Evolutionary conservation across 139 green algal species (phyloP).

Genomic region (Chara braunii): DNA sequence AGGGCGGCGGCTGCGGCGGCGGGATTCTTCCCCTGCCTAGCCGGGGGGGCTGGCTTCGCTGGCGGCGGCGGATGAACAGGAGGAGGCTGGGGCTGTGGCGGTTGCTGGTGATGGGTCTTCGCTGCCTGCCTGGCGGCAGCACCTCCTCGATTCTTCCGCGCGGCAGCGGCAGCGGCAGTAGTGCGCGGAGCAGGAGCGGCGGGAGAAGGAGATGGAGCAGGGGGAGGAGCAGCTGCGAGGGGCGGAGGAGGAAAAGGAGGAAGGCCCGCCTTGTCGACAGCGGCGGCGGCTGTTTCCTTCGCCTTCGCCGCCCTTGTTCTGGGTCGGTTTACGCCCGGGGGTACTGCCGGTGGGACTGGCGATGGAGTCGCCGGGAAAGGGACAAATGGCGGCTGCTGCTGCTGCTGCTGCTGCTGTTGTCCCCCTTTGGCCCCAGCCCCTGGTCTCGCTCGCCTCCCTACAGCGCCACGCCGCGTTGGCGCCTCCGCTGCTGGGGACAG

Average conservation of each 20-base stretch:
- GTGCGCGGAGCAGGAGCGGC: background rate
- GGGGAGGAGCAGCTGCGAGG: background rate
- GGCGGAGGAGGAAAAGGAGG: background rate
- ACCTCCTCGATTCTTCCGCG: background rate
- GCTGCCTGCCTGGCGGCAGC: background rate
- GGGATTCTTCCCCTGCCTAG: too few relatives aligned
- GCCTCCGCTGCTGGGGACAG: constrained; percentile 1
- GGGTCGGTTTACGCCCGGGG: background rate
- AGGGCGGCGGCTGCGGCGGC: too few relatives aligned
- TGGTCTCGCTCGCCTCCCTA: background rate
- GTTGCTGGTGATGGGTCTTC: background rate
- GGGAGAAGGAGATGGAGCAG: too few relatives aligned
- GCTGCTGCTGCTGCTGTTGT: constrained; percentile 1
- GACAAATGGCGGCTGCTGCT: background rate
- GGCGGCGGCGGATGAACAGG: too few relatives aligned
- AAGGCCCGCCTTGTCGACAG: background rate
- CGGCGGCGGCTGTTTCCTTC: constrained; percentile 1
- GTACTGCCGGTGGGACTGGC: background rate
- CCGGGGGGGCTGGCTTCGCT: too few relatives aligned
- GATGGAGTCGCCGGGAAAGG: background rate
- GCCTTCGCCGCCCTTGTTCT: constrained; percentile 19
- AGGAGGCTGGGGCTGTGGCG: too few relatives aligned
- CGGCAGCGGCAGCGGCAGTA: background rate
- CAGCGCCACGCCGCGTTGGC: background rate
- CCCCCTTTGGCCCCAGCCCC: background rate